Base-by-base conservation (phyloP, 2,329 filamentous ascomycete genomes). In the Phoma herbarum region DNA sequence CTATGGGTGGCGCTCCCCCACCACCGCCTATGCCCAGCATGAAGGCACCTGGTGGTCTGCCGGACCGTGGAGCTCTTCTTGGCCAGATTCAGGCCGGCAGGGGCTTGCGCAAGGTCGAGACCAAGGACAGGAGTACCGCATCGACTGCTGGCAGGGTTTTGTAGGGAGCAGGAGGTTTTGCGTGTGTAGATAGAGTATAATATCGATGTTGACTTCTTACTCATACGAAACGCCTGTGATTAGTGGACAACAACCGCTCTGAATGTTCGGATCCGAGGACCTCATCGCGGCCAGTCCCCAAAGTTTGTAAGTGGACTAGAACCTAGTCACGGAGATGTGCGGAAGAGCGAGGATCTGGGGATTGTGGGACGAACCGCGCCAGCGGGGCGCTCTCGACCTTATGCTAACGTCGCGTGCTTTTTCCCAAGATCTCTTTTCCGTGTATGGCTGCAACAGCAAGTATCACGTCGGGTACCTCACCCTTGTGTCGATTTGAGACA, bases 41-140 rank as follows among this genome's bases (percentile, higher is more conserved):
- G 43, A 68, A 73, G 44, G 28, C 67, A 55, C 60, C 70, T 63
- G 71, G 64, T 42, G 74, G 71, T 12, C 63, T 64, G 44, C 66
- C 72, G 4, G 66, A 78, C 64, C 79, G 83, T 25, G 81, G 85
- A 60, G 86, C 88, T 1, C 83, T 99, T 71, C 78, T 99, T 63
- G 88, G 88, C 59, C 87, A 97, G 75, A 98, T 99, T 61, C 88
- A 94, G 73, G 80, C 87, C 62, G 94, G 95, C 42, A 93, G 78
- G 77, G 78, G 87, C 2, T 81, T 99, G 73, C 93, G 85, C 82
- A 98, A 98, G 84, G 92, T 93, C 23, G 82, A 89, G 75, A 98
- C 95, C 1, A 93, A 92, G 77, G 95, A 99, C 77, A 89, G 88
- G 77, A 97, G 93, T 77, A 78, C 69, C 46, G 85, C 91, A 50